These are phyloP conservation scores for Ogataea kodamae DNA, from an alignment of 805 yeast species.

Conservation along the genomic window DNA sequence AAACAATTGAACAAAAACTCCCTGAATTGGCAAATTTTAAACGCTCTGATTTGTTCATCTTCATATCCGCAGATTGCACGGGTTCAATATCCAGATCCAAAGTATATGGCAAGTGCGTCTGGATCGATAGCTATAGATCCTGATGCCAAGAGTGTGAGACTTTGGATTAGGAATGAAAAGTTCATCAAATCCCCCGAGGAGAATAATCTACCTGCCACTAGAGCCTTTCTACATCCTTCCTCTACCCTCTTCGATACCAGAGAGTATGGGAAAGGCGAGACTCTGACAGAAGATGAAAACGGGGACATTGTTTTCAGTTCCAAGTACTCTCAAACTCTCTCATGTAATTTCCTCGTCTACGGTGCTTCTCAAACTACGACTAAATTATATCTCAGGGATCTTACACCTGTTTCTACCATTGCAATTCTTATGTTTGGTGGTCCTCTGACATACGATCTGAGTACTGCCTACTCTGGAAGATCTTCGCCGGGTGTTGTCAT, in stretches of 20 bases:
- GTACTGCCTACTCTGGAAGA: constrained; percentile 37
- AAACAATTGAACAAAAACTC: constrained; percentile 48
- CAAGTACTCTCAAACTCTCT: constrained; percentile 22
- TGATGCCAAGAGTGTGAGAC: constrained; percentile 67
- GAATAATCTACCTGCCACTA: constrained; percentile 47
- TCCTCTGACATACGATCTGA: constrained; percentile 54
- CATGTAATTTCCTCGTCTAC: constrained; percentile 61
- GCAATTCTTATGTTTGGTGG: constrained; percentile 84
- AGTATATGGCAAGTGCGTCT: constrained; percentile 59
- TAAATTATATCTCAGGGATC: constrained; percentile 65
- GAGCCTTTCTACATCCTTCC: constrained; percentile 86
- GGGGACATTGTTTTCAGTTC: constrained; percentile 35
- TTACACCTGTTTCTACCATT: constrained; percentile 75
- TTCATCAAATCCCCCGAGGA: constrained; percentile 32
- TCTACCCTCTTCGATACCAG: constrained; percentile 58
- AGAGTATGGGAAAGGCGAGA: constrained; percentile 19
- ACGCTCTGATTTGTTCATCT: constrained; percentile 74
- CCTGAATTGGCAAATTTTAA: constrained; percentile 47
- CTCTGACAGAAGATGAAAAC: constrained; percentile 24
- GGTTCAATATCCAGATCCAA: constrained; percentile 79
- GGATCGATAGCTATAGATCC: constrained; percentile 89
- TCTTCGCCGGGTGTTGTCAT: constrained; percentile 80
- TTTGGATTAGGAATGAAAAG: constrained; percentile 67
- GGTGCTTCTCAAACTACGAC: constrained; percentile 55
- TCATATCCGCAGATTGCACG: constrained; percentile 80